Evolutionary conservation across 2,329 filamentous ascomycete species (phyloP).

Genomic region (Orbilia oligospora): DNA sequence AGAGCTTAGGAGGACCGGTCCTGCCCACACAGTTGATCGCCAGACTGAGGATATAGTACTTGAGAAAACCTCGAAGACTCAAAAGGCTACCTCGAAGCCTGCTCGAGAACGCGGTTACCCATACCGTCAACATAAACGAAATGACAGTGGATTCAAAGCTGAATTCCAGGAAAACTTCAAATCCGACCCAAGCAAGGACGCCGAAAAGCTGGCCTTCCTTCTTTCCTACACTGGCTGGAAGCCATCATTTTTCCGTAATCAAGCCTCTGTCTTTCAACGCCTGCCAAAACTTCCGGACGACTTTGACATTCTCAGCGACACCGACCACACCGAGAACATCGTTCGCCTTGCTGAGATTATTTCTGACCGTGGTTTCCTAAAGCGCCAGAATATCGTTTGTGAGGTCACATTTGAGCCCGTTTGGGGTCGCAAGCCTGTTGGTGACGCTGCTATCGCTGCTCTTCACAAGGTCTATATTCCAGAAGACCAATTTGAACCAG

Average conservation of each 20-base stretch:
- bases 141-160: constrained; percentile 26
- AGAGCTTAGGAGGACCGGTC: constrained; percentile 6
- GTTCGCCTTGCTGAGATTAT: constrained; percentile 46
- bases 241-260: constrained; percentile 1
- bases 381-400: constrained; percentile 15
- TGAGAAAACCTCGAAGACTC: background rate
- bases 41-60: background rate
- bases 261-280: constrained; percentile 27
- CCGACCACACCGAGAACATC: constrained; percentile 31
- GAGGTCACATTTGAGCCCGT: constrained; percentile 37
- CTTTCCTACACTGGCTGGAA: constrained; percentile 34
- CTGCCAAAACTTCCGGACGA: constrained; percentile 38
- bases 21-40: background rate
- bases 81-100: background rate
- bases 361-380: constrained; percentile 45
- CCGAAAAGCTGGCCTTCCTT: constrained; percentile 44
- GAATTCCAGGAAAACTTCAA: constrained; percentile 52
- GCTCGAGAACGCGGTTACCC: background rate
- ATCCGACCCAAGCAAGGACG: constrained; percentile 49
- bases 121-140: background rate
- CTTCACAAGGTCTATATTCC: constrained; percentile 47
- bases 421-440: constrained; percentile 21
- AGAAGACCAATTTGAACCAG: constrained; percentile 23
- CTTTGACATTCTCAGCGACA: constrained; percentile 11
- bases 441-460: background rate